Evolutionary conservation across 2,329 filamentous ascomycete species (phyloP), one percentile per base, ranked within the genome.

Genomic region (Cladosporium cucumerinum): DNA sequence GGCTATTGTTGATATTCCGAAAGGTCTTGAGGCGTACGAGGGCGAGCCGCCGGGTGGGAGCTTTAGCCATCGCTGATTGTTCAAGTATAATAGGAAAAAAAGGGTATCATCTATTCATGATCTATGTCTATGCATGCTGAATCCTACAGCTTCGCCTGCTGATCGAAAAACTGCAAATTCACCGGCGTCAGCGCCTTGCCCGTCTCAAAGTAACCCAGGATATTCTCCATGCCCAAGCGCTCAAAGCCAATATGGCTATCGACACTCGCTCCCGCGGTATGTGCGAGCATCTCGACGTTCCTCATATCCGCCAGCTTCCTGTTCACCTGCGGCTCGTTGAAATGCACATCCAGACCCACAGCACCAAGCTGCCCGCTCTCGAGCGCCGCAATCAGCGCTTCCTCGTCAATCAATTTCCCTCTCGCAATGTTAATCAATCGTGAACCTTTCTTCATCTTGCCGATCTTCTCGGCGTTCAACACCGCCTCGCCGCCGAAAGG

Each of bases 341-440:
- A 82, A 71, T 89, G 85, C 16, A 91, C 88, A 70, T 90, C 88
- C 48, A 91, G 76, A 0, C 86, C 88, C 0, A 84, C 85, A 0
- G 82, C 78, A 1, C 77, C 75, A 0, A 91, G 66, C 0, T 74
- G 71, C 0, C 84, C 85, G 3, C 74, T 71, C 62, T 87, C 83
- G 16, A 91, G 75, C 4, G 87, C 87, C 25, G 82, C 80, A 0
- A 84, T 83, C 7, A 91, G 76, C 14, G 87, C 87, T 4, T 85
- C 82, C 69, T 90, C 87, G 67, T 90, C 86, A 3, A 91, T 84
- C 3, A 91, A 78, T 32, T 82, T 83, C 0, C 88, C 88, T 11
- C 88, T 78, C 7, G 88, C 87, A 32, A 90, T 83, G 70, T 90
- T 91, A 36, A 91, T 85, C 51, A 91, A 81, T 0, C 87, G 77